phyloP scores from a whole-genome alignment of 23 red algal genomes.

The Chondrus crispus region DNA sequence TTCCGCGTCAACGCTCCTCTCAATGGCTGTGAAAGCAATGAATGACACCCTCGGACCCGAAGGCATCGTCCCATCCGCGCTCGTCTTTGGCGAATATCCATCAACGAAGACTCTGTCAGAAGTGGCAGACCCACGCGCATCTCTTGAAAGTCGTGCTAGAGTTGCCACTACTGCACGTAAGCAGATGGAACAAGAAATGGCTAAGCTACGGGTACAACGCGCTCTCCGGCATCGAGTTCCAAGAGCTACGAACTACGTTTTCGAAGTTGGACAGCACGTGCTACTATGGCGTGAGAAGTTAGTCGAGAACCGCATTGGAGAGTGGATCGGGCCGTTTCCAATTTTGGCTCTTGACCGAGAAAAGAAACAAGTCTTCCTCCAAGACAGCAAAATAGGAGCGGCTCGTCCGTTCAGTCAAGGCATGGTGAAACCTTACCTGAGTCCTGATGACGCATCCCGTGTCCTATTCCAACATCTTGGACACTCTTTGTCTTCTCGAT shows the following conservation, averaged over 20 bases:
- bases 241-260: neutral
- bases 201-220: constrained; percentile 4
- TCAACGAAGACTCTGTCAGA: neutral
- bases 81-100: constrained; percentile 26
- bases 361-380: constrained; percentile 3
- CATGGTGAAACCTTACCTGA: neutral
- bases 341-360: neutral
- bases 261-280: neutral
- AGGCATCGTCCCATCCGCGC: neutral
- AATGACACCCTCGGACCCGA: constrained; percentile 32
- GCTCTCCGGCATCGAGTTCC: neutral
- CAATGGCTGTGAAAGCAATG: constrained; percentile 32
- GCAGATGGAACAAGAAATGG: constrained; percentile 1
- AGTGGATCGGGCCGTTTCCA: constrained; percentile 21
- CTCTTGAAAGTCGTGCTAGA: neutral
- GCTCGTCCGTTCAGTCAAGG: neutral
- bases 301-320: neutral
- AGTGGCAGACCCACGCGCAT: neutral
- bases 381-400: neutral
- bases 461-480: neutral
- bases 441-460: neutral
- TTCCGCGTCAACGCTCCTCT: neutral
- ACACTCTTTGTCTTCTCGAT: neutral
- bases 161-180: neutral
- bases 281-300: neutral